phyloP scores from a whole-genome alignment of 345 rosid species.

The Iberis pinnata region DNA sequence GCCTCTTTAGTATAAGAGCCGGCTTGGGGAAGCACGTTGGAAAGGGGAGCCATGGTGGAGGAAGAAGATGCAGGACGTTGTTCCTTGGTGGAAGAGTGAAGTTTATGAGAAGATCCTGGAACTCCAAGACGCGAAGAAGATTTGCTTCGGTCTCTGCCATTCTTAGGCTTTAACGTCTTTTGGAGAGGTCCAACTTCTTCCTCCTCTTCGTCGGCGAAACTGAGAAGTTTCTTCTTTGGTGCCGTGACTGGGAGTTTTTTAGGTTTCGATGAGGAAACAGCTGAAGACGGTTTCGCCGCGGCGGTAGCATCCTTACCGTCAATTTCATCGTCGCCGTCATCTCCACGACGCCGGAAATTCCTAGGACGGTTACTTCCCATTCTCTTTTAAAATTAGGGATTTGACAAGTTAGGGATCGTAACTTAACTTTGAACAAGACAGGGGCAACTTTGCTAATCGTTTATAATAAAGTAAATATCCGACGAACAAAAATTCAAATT shows the following conservation, averaged over 20 bases:
- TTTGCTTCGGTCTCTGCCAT: conserved; percentile 30
- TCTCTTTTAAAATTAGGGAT: conserved; percentile 16
- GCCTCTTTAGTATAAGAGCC: conserved; percentile 87
- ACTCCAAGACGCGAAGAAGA: conserved; percentile 41
- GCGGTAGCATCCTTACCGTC: conserved; percentile 7
- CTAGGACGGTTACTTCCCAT: no score
- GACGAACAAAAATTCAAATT: no score
- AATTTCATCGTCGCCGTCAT: conserved; percentile 30
- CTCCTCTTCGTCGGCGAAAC: conserved; percentile 80
- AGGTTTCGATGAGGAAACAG: conserved; percentile 39
- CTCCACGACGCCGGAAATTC: conserved; percentile 80
- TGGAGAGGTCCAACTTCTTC: conserved; percentile 33
- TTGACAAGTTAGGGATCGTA: no score
- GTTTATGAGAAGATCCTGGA: conserved; percentile 49
- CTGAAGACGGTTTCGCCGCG: conserved; percentile 27
- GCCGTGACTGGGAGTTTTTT: conserved; percentile 39
- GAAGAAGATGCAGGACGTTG: conserved; percentile 37
- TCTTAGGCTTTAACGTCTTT: conserved; percentile 20
- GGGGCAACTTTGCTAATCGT: no score
- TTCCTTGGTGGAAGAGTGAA: conserved; percentile 46
- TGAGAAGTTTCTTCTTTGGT: conserved; percentile 53
- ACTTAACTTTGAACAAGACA: no score
- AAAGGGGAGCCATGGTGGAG: conserved; percentile 32
- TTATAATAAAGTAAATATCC: no score
- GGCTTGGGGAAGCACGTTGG: conserved; percentile 78